Conservation (phyloP, 2,329 filamentous ascomycete genomes). For the Ophiostoma sp. region DNA sequence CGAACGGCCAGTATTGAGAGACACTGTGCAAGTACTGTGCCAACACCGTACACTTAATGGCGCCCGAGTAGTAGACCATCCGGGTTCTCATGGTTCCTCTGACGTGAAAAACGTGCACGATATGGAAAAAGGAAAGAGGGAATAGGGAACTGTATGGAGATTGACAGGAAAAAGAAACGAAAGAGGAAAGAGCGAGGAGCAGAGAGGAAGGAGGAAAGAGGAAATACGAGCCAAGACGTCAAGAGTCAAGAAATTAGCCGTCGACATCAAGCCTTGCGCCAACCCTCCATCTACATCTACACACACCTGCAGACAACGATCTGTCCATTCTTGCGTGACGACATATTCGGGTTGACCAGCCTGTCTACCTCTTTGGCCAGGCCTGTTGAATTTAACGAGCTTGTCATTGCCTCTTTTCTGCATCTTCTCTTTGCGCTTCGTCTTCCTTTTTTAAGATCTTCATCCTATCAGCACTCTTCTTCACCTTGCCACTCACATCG, state of each 20-base stretch:
- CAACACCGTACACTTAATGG: neutral
- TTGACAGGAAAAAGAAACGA: constrained; percentile 13
- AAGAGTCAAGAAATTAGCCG: neutral
- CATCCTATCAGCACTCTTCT: neutral
- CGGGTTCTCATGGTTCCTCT: constrained; percentile 18
- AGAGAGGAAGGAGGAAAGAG: constrained; percentile 6
- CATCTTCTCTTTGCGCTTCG: neutral
- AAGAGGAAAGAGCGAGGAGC: neutral
- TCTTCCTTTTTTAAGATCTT: constrained; percentile 6
- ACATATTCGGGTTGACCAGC: neutral
- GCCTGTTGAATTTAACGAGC: neutral
- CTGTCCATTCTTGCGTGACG: neutral
- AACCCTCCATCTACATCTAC: constrained; percentile 5
- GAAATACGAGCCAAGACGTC: constrained; percentile 5
- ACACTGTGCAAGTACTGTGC: neutral
- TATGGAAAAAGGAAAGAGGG: constrained; percentile 17
- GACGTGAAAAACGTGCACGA: constrained; percentile 8
- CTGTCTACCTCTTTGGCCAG: neutral
- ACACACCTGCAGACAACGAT: neutral
- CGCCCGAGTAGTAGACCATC: constrained; percentile 13
- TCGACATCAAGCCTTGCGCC: neutral
- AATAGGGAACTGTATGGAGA: neutral
- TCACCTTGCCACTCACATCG: neutral
- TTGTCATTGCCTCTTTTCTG: neutral
- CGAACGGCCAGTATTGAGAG: neutral